A percentile compares a stretch with the other conserved stretches of the same genome.
Conservation (phyloP, 345 rosid species). For the Gossypium bickii region DNA sequence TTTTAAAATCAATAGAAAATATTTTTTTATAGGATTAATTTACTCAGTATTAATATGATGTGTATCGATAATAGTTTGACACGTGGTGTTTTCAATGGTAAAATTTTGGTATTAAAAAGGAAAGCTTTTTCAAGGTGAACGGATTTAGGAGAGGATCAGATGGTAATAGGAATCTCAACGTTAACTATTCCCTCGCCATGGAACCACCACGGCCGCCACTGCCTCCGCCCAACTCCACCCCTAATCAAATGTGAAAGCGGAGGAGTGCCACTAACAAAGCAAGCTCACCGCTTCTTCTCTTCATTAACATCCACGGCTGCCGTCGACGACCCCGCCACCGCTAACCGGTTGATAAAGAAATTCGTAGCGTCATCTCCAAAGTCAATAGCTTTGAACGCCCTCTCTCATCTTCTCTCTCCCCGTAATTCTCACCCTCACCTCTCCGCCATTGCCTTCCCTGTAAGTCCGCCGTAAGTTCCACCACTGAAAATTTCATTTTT, state of each 20-base stretch:
- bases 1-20: no score
- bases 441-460: conserved; percentile 58
- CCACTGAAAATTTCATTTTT: neutral
- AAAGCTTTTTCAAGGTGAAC: neutral
- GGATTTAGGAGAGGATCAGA: neutral
- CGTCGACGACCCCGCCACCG: conserved; percentile 40
- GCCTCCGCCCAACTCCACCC: neutral
- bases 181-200: neutral
- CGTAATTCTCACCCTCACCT: conserved; percentile 40
- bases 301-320: conserved; percentile 36
- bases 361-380: conserved; percentile 70
- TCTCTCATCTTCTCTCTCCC: conserved; percentile 70
- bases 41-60: no score
- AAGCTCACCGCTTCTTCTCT: conserved; percentile 36
- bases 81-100: neutral
- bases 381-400: conserved; percentile 62
- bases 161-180: conserved; percentile 4
- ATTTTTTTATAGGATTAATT: no score
- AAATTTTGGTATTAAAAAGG: neutral
- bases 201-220: neutral
- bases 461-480: conserved; percentile 26
- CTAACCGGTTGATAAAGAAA: conserved; percentile 58
- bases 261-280: conserved; percentile 16
- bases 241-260: conserved; percentile 11
- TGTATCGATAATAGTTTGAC: no score